Evolutionary conservation across 371 early-diverging fungal genomes (phyloP).

Genomic region (Circinella umbellata): DNA sequence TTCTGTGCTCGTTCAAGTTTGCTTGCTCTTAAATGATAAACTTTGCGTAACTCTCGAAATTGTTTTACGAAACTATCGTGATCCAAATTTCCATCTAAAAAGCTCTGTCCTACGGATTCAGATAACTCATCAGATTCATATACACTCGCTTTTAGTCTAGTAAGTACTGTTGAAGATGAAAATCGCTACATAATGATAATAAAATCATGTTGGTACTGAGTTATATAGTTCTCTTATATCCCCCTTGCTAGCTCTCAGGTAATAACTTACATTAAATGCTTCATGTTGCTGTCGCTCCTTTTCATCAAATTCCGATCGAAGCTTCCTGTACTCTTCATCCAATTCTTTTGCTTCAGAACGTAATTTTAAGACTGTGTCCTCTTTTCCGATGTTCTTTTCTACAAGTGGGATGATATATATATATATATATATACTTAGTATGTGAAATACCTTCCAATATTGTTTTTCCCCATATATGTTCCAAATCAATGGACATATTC

Average conservation of each 20-base stretch:
- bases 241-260: not conserved
- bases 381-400: constrained; percentile 57
- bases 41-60: constrained; percentile 63
- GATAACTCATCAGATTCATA: constrained; percentile 67
- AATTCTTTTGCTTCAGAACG: constrained; percentile 45
- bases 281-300: constrained; percentile 61
- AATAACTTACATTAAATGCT: constrained; percentile 54
- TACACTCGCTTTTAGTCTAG: constrained; percentile 58
- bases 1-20: constrained; percentile 61
- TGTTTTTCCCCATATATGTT: not conserved
- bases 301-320: constrained; percentile 48
- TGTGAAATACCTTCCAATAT: too few relatives aligned
- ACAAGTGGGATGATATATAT: not conserved
- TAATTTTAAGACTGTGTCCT: constrained; percentile 48
- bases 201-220: not conserved
- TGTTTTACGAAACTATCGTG: constrained; percentile 65
- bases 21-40: constrained; percentile 66
- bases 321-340: constrained; percentile 37
- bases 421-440: too few relatives aligned
- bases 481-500: constrained; percentile 13
- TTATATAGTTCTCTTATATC: not conserved
- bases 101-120: constrained; percentile 63
- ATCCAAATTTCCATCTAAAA: constrained; percentile 63
- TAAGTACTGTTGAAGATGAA: constrained; percentile 60
- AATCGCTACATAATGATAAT: constrained; percentile 47